Evolutionary conservation across 768 basidiomycete species (phyloP).

Genomic region (Asterophora lycoperdoides): DNA sequence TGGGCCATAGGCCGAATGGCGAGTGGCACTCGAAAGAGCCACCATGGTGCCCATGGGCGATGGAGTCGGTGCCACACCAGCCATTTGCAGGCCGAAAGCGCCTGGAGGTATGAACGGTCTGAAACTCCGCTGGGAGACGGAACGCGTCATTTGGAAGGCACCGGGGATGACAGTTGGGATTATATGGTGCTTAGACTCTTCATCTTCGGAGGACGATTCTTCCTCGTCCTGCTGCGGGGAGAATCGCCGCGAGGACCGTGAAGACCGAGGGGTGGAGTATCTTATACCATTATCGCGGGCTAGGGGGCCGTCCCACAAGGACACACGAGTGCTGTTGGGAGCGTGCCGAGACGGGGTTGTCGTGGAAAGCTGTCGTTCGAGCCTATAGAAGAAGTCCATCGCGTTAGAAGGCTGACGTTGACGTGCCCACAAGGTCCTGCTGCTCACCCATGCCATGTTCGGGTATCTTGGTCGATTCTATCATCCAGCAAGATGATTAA

Average conservation of each 20-base stretch:
- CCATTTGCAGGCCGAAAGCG: neutral
- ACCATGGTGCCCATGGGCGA: conserved; percentile 10
- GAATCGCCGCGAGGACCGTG: neutral
- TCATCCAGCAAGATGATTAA: conserved; percentile 37
- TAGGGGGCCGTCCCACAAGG: conserved; percentile 40
- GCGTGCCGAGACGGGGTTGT: conserved; percentile 20
- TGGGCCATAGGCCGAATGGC: conserved; percentile 1
- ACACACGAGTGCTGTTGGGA: conserved; percentile 24
- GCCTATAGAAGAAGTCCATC: conserved; percentile 14
- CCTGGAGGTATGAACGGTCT: conserved; percentile 3
- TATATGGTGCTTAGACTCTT: too few species aligned
- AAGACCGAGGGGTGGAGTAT: conserved; percentile 10
- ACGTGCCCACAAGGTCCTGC: neutral
- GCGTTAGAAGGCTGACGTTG: neutral
- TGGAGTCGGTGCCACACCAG: neutral
- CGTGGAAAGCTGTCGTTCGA: conserved; percentile 31
- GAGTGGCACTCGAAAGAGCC: conserved; percentile 6
- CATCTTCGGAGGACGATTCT: conserved; percentile 14
- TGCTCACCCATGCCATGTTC: conserved; percentile 43
- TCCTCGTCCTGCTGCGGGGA: conserved; percentile 23
- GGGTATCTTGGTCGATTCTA: conserved; percentile 25
- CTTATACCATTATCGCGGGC: conserved; percentile 27
- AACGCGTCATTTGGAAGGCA: conserved; percentile 3
- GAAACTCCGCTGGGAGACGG: conserved; percentile 12
- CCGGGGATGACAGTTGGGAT: conserved; percentile 28